phyloP scores from a whole-genome alignment of 805 yeast genomes.

The Candida pseudoglaebosa region DNA sequence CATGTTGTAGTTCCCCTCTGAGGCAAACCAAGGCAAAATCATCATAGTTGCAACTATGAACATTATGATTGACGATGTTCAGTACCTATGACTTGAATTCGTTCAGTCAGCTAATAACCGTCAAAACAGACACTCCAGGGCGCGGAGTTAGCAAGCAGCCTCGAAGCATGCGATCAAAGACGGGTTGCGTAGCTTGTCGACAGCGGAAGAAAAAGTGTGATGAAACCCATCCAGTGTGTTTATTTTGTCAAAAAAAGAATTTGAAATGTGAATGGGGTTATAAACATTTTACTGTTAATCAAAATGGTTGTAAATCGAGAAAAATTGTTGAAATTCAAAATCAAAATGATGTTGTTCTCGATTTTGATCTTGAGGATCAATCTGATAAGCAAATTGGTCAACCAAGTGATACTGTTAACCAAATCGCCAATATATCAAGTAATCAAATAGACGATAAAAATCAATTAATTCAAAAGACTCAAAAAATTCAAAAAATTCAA shows the following conservation, averaged over 20 bases:
- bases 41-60: background rate
- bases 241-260: constrained; percentile 13
- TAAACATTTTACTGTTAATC: constrained; percentile 1
- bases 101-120: constrained; percentile 2
- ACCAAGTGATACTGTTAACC: too few relatives aligned
- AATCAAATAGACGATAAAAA: too few relatives aligned
- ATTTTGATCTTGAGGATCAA: background rate
- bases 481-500: too few relatives aligned
- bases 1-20: too few relatives aligned
- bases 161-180: constrained; percentile 13
- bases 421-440: too few relatives aligned
- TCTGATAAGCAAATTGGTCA: too few relatives aligned
- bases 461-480: too few relatives aligned
- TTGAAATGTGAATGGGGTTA: constrained; percentile 15
- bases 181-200: constrained; percentile 18
- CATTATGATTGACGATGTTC: constrained; percentile 2
- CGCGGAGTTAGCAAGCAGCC: background rate
- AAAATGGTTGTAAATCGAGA: background rate
- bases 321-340: constrained; percentile 3
- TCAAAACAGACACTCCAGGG: background rate
- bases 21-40: background rate
- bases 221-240: constrained; percentile 20
- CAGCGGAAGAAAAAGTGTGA: constrained; percentile 22
- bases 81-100: constrained; percentile 6
- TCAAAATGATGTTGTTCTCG: background rate